Percentiles rank a stretch among this genome's conserved stretches.
These are phyloP conservation scores for Psilocybe tampanensis DNA, from an alignment of 768 basidiomycete genomes.

Conservation along the genomic window DNA sequence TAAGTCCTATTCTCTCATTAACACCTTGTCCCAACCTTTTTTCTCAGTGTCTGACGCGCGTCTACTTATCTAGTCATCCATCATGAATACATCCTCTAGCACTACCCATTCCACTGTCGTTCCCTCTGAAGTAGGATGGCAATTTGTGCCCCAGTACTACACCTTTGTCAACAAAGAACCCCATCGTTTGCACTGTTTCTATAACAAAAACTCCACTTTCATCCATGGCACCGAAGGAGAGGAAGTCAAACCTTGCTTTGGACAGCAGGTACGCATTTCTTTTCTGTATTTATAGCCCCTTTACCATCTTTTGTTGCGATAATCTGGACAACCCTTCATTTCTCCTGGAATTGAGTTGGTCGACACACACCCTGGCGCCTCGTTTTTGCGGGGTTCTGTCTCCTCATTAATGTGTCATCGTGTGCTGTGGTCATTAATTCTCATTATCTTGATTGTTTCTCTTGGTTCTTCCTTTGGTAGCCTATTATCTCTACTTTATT, in stretches of 20 bases:
- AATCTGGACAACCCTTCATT: neutral
- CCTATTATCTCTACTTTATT: neutral
- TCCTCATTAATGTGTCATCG: no score
- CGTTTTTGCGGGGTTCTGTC: no score
- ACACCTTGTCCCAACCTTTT: neutral
- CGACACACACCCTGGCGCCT: neutral
- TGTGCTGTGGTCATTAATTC: no score
- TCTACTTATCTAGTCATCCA: constrained; percentile 12
- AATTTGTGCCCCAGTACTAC: constrained; percentile 99
- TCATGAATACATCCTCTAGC: constrained; percentile 39
- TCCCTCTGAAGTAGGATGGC: constrained; percentile 98
- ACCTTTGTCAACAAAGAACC: constrained; percentile 99
- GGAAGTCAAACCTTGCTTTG: constrained; percentile 85
- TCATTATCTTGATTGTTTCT: neutral
- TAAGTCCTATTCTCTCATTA: constrained; percentile 13
- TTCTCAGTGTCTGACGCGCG: neutral
- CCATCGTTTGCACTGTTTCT: constrained; percentile 96
- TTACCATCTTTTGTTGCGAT: neutral
- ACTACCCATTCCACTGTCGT: constrained; percentile 57
- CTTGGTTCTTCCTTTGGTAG: neutral
- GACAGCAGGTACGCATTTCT: constrained; percentile 76
- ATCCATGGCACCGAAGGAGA: constrained; percentile 98
- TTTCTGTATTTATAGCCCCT: constrained; percentile 1
- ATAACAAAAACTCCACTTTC: constrained; percentile 97
- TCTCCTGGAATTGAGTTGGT: neutral